Base-by-base conservation (phyloP, 352 stramenopile species). In the Globisporangium iwayamae region DNA sequence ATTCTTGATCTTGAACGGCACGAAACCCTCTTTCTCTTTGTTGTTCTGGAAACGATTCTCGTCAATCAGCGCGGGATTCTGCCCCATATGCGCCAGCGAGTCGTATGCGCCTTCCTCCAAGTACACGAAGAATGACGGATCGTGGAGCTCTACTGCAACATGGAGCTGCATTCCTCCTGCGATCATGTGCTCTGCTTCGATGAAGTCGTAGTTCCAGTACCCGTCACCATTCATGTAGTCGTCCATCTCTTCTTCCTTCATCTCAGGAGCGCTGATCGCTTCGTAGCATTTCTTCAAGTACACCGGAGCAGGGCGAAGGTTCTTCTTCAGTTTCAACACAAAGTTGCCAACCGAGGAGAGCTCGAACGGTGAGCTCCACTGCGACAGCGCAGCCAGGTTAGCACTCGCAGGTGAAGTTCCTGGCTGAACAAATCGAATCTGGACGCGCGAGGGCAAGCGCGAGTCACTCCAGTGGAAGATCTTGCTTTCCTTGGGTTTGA, bases 1-100 rank as follows among this genome's bases (percentile, higher is more conserved):
- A 58, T 94, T 94, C 60, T 91, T 90, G 47, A 94, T 79, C 51
- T 83, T 88, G 65, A 78, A 93, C 13, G 82, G 83, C 9, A 93
- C 82, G 47, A 93, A 93, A 11, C 70, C 77, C 18, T 86, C 76
- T 28, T 79, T 72, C 47, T 85, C 73, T 58, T 73, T 81, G 32
- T 73, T 81, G 32, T 66, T 74, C 18, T 75, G 69, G 38, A 68
- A 72, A 32, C 60, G 73, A 66, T 48, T 58, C 60, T 56, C 63
- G 57, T 11, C 56, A 46, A 50, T 46, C 14, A 63, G 25, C 25
- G 36, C 22, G 10, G 34, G 69, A 16, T 52, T 60, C 10, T 65
- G 59, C 48, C 66, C 62, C n/a, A 72, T 45, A 1, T 46, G 48
- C 30, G 11, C 16, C 32, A 50, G 43, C 14, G 48, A 60, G 18